These are phyloP conservation scores for Lodderomyces elongisporus DNA, from an alignment of 1,139 yeast species.

Conservation along the genomic window DNA sequence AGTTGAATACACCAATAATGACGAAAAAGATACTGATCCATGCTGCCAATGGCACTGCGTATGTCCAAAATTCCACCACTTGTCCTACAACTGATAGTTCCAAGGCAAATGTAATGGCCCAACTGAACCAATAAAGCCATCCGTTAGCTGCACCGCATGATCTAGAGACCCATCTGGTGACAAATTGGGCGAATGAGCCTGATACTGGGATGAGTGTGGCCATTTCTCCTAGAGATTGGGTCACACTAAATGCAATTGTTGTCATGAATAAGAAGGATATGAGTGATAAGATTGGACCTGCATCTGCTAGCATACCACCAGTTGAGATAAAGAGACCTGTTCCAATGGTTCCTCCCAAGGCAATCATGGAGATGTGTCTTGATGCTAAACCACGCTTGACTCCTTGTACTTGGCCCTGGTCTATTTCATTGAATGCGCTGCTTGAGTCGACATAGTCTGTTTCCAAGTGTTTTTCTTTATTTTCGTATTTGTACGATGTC, in stretches of 20 bases:
- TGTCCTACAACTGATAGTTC: constrained; percentile 80
- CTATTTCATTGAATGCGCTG: no score
- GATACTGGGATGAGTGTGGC: constrained; percentile 67
- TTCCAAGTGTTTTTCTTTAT: no score
- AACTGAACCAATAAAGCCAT: constrained; percentile 81
- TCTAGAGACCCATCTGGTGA: constrained; percentile 60
- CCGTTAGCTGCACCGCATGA: constrained; percentile 79
- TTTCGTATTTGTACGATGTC: not conserved
- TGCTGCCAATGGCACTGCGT: constrained; percentile 62
- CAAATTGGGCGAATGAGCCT: constrained; percentile 55
- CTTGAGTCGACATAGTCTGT: no score
- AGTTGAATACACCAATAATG: constrained; percentile 28
- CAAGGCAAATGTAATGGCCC: constrained; percentile 81
- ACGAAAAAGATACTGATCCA: constrained; percentile 71
- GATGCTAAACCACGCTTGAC: constrained; percentile 49
- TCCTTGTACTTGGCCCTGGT: constrained; percentile 50
- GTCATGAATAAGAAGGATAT: constrained; percentile 66
- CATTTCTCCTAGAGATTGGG: constrained; percentile 73
- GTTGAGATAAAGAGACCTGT: constrained; percentile 60
- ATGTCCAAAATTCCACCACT: constrained; percentile 71
- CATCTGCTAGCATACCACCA: constrained; percentile 40
- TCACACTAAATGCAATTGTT: constrained; percentile 56
- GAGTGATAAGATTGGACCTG: constrained; percentile 72
- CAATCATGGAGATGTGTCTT: constrained; percentile 71
- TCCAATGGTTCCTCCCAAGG: constrained; percentile 60